Base-by-base conservation (phyloP, 495 filamentous ascomycete genomes). In the Parachaetomium inaequale region DNA sequence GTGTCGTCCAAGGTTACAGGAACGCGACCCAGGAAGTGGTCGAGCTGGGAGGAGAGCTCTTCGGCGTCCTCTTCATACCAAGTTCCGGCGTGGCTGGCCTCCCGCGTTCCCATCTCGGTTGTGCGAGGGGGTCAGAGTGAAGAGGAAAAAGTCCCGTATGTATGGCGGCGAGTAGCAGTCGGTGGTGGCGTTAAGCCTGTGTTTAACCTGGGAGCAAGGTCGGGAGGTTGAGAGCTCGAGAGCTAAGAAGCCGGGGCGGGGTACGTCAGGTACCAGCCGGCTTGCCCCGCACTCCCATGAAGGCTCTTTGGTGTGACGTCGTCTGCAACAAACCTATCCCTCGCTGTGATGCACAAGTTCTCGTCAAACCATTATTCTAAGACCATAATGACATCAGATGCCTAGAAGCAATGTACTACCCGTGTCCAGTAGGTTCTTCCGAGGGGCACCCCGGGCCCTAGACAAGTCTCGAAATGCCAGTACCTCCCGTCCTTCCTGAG, bases 21-120 rank as follows among this genome's bases (percentile, higher is more conserved):
- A 31, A 96, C 94, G 46, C 84, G 79, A 21, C 72, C 76, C n/a
- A 98, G 82, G 85, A 87, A 97, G 45, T 76, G 74, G 62, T 96
- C 88, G 19, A 99, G 87, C 77, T 96, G 83, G 12, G 71, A 71
- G 2, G 83, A 84, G 47, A 99, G 82, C 51, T 75, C 76, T 3
- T 68, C 68, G 29, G 79, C 72, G 71, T 81, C 76, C 40, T 80
- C 82, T 11, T 86, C 82, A 75, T 99, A 99, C 94, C 95, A 99
- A 36, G 76, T 78, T 40, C 72, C 69, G 7, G 84, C 83, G 59
- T 86, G 84, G 61, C 79, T 83, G 14, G 93, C 89, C 59, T 81
- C 75, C 68, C 93, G 82, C 55, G 82, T 83, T 46, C 62, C 62
- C 66, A 70, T 73, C 0, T 19, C 19, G 23, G 19, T 8, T 26